Evolutionary conservation across 768 basidiomycete species (phyloP), one percentile per base, ranked within the genome.

Genomic region (Macrolepiota dolichaula): DNA sequence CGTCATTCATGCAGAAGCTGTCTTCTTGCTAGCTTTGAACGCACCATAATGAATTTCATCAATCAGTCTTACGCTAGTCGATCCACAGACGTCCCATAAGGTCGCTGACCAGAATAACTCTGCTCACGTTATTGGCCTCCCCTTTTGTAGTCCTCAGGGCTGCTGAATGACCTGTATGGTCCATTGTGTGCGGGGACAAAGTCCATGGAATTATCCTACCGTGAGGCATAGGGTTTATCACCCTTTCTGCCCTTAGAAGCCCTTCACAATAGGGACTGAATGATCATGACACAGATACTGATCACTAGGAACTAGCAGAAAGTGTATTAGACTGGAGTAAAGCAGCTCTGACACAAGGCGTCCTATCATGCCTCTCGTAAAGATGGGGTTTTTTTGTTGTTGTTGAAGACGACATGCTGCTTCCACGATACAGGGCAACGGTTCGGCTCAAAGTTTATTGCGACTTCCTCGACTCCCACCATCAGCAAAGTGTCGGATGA

Each of bases 401-500:
- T 19, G 37, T 38, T 37, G 13, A 37, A 37, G 37, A 37, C 19
- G 52, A 5, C 36, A 54, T 22, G 36, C 36, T 12, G 5, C 52
- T 24, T 24, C 29, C 19, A 19, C 19, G 10, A 17, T 54, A 22
- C 7, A 25, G 22, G 22, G 17, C 19, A 51, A 50, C 57, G 24
- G 38, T n/a, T 32, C 50, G 44, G 36, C 50, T 42, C 15, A 22
- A 40, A 22, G 49, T 49, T 46, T 24, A 40, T 53, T 49, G 51
- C 49, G 32, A 60, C 24, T 36, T 3, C 15, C 32, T 29, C 44
- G 52, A 57, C 59, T 32, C 29, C 29, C 29, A 32, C 29, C 35
- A 22, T 46, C 59, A 61, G 32, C 59, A 36, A 47, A 51, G 35
- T 50, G 38, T 60, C 12, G 27, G 42, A 44, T 60, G 59, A 60